A percentile compares a stretch with the other conserved stretches of the same genome.
Conservation (phyloP, 2,329 filamentous ascomycete genomes). For the Juglanconis juglandina region DNA sequence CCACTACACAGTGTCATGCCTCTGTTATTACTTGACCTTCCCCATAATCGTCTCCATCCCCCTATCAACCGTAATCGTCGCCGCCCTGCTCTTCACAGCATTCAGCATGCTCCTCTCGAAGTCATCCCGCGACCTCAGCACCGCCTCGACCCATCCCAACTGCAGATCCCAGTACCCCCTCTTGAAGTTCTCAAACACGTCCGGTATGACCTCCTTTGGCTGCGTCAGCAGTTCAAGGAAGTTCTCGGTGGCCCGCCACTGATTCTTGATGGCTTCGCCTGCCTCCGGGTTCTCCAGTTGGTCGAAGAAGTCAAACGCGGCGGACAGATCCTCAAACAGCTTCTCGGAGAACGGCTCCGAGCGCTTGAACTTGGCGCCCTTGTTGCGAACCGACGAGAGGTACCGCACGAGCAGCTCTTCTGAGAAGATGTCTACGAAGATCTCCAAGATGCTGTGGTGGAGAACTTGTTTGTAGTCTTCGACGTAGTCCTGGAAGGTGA, state of each 20-base stretch:
- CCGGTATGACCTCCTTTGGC: slow-evolving; percentile 68
- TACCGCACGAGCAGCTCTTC: slow-evolving; percentile 89
- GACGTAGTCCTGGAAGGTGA: slow-evolving; percentile 94
- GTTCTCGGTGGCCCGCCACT: slow-evolving; percentile 86
- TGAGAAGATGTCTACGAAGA: slow-evolving; percentile 88
- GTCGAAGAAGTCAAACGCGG: slow-evolving; percentile 86
- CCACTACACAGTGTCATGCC: background rate
- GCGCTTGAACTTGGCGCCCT: slow-evolving; percentile 82
- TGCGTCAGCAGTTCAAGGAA: slow-evolving; percentile 77
- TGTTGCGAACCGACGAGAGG: slow-evolving; percentile 80
- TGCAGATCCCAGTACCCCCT: slow-evolving; percentile 87
- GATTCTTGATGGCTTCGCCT: slow-evolving; percentile 74
- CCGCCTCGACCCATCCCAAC: slow-evolving; percentile 92
- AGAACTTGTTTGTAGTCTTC: slow-evolving; percentile 80
- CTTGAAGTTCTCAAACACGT: slow-evolving; percentile 83
- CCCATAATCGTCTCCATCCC: slow-evolving; percentile 92
- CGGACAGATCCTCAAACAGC: slow-evolving; percentile 87
- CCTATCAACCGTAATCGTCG: slow-evolving; percentile 75
- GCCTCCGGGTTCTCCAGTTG: slow-evolving; percentile 67
- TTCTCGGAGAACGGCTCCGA: slow-evolving; percentile 87
- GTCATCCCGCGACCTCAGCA: slow-evolving; percentile 81
- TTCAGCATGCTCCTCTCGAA: slow-evolving; percentile 90
- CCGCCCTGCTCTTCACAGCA: slow-evolving; percentile 82
- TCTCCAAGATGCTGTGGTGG: slow-evolving; percentile 82
- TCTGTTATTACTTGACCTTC: slow-evolving; percentile 65